Evolutionary conservation across 108 stramenopile species (phyloP).

Genomic region (Fragilariopsis cylindrus): DNA sequence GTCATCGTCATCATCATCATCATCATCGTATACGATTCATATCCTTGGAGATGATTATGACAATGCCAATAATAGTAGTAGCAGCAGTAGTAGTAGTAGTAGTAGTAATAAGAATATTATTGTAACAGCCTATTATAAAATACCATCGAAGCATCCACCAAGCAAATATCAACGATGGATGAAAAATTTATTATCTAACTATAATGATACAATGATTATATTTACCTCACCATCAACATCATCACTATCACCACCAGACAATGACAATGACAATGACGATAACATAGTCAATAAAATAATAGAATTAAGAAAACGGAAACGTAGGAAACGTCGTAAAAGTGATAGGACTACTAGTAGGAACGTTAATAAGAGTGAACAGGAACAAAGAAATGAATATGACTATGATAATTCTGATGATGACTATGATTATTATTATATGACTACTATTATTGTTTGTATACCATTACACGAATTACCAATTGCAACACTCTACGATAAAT

Average conservation of each 20-base stretch:
- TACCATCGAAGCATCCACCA: conserved; percentile 45
- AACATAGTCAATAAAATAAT: conserved; percentile 30
- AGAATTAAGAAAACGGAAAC: conserved; percentile 25
- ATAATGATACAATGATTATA: conserved; percentile 62
- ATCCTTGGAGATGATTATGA: no score
- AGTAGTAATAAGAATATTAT: conserved; percentile 31
- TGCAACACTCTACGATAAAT: conserved; percentile 21
- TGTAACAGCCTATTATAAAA: conserved; percentile 59
- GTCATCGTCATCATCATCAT: no score
- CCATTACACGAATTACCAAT: conserved; percentile 47
- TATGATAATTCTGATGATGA: conserved; percentile 10
- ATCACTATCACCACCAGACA: no score
- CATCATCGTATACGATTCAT: no score
- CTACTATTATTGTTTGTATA: conserved; percentile 51
- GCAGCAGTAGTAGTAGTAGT: no score
- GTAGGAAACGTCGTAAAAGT: background rate
- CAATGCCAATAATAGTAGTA: no score
- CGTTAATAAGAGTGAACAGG: no score
- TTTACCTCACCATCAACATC: conserved; percentile 27
- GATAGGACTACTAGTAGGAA: no score
- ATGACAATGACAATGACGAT: no score
- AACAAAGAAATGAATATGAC: conserved; percentile 36
- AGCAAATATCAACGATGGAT: conserved; percentile 60
- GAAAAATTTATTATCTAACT: conserved; percentile 48
- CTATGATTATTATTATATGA: background rate